phyloP scores from a whole-genome alignment of 2,329 filamentous ascomycete species.

The Cladophialophora bantiana region DNA sequence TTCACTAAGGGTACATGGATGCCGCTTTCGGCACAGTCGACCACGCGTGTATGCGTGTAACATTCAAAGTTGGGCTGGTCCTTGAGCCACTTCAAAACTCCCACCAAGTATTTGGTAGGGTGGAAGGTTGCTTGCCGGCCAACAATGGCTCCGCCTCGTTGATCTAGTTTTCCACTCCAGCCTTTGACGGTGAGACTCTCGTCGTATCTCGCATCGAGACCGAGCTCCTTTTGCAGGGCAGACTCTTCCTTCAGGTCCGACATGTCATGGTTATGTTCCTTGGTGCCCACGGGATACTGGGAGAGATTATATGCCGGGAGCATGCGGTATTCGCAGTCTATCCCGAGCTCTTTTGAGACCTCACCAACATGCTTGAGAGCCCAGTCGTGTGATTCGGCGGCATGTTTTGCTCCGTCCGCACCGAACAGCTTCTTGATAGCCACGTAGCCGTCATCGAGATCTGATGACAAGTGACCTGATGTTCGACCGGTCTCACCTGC shows the following conservation, averaged over 20 bases:
- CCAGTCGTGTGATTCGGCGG: conserved; percentile 63
- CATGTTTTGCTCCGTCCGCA: conserved; percentile 55
- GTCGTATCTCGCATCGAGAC: conserved; percentile 50
- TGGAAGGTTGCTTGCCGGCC: conserved; percentile 62
- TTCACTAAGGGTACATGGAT: conserved; percentile 45
- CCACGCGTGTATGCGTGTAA: conserved; percentile 60
- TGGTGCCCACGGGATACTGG: conserved; percentile 53
- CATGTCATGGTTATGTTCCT: conserved; percentile 56
- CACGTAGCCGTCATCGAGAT: conserved; percentile 61
- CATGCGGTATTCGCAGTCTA: conserved; percentile 64
- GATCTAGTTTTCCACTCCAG: conserved; percentile 60
- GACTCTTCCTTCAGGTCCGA: conserved; percentile 56
- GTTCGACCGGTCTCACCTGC: conserved; percentile 62
- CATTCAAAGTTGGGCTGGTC: conserved; percentile 61
- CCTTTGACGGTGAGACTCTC: conserved; percentile 58
- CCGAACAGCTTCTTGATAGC: conserved; percentile 62
- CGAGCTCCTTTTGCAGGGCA: conserved; percentile 53
- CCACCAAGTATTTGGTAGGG: conserved; percentile 63
- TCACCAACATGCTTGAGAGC: conserved; percentile 61
- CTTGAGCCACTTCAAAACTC: conserved; percentile 60
- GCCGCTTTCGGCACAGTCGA: conserved; percentile 58
- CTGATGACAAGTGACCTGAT: conserved; percentile 62
- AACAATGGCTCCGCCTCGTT: conserved; percentile 59
- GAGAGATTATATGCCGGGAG: conserved; percentile 60
- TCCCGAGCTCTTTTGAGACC: conserved; percentile 56